Evolutionary conservation across 345 rosid species (phyloP).

Genomic region (Raphanus raphanistrum): DNA sequence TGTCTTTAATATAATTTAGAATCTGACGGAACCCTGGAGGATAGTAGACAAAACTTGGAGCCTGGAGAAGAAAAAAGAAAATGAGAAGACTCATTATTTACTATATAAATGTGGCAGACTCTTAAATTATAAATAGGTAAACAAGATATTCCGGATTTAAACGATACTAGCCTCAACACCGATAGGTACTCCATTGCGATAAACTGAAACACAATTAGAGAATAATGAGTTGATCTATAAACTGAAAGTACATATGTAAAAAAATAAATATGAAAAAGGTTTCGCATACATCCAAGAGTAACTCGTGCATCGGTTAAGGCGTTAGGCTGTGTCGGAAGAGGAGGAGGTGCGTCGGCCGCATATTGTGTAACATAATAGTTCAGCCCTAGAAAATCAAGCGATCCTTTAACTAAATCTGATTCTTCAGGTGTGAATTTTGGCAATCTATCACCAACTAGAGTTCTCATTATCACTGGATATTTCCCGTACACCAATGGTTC

Average conservation of each 20-base stretch:
- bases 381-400: too few relatives aligned
- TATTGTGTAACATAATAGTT: conserved; percentile 31
- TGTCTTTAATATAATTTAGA: conserved; percentile 19
- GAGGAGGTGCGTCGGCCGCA: conserved; percentile 21
- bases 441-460: too few relatives aligned
- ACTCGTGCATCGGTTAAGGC: too few relatives aligned
- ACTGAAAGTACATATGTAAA: too few relatives aligned
- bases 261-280: too few relatives aligned
- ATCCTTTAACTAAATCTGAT: too few relatives aligned
- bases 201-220: neutral
- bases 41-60: neutral
- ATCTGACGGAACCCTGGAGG: conserved; percentile 24
- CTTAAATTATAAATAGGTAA: neutral
- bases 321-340: neutral
- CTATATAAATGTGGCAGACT: neutral
- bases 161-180: conserved; percentile 18
- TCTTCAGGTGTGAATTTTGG: too few relatives aligned
- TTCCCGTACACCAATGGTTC: too few relatives aligned
- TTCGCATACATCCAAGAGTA: too few relatives aligned
- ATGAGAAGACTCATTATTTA: neutral
- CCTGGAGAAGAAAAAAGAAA: neutral
- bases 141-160: neutral
- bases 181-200: conserved; percentile 14
- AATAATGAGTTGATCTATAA: too few relatives aligned
- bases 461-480: too few relatives aligned